Percentiles rank a stretch among this genome's conserved stretches.
Evolutionary conservation across 495 filamentous ascomycete species (phyloP).

Genomic region (Talaromyces proteolyticus): DNA sequence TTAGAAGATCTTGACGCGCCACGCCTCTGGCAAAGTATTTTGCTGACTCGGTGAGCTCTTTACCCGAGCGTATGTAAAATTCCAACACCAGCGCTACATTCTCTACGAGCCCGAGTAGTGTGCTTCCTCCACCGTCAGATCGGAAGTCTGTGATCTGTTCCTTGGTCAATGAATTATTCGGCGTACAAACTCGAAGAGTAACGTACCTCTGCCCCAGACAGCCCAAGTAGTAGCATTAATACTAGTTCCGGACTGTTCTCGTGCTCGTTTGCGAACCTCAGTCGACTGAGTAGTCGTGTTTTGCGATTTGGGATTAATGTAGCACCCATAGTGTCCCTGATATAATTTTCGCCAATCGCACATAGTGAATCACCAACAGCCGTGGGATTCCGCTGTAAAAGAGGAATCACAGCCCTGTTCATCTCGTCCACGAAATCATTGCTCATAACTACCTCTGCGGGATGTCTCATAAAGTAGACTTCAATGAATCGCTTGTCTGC

Average conservation of each 20-base stretch:
- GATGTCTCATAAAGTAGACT: constrained; percentile 4
- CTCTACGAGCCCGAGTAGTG: background rate
- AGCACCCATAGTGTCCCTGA: background rate
- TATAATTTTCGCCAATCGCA: constrained; percentile 1
- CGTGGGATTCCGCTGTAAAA: constrained; percentile 1
- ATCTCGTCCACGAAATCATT: constrained; percentile 3
- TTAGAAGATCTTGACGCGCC: constrained; percentile 4
- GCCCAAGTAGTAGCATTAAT: background rate
- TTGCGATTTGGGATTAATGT: background rate
- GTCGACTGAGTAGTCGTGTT: background rate
- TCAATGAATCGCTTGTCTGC: constrained; percentile 3
- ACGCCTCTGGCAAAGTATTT: constrained; percentile 4
- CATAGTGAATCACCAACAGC: constrained; percentile 3
- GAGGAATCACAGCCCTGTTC: background rate
- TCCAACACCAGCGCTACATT: background rate
- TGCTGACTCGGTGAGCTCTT: background rate
- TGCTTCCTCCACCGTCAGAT: background rate
- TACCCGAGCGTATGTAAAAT: background rate
- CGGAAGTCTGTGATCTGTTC: background rate
- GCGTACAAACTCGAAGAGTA: background rate
- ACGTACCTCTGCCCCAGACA: background rate
- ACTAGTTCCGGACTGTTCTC: constrained; percentile 1
- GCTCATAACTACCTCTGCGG: constrained; percentile 1
- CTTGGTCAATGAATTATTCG: background rate
- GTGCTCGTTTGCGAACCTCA: background rate